Base-by-base conservation (phyloP, 768 basidiomycete species). In the Lanmaoa pseudosensibilis region DNA sequence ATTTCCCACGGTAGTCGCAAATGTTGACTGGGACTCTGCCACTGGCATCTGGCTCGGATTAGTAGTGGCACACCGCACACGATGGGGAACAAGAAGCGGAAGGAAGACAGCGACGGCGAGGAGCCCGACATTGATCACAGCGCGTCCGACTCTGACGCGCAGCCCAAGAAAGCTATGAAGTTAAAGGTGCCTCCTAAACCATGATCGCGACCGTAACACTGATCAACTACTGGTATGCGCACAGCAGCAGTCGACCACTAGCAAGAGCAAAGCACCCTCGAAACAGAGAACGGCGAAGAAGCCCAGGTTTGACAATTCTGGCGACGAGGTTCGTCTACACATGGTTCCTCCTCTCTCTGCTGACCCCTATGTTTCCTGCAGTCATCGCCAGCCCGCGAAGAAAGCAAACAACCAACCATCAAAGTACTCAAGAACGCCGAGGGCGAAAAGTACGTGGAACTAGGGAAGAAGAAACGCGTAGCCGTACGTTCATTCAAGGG, bases 401-500 rank as follows among this genome's bases (percentile, higher is more conserved):
- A 23, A 50, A 48, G 30, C 38, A 45, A 46, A 8, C 50, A 57
- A 18, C 5, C 33, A 12, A 44, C 43, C 12, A 39, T 60, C 34
- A 55, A 50, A 18, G 51, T 65, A 43, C 40, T 54, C 50, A 63
- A 61, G 52, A 68, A 59, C 11, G 33, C 60, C 0, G 70, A 73
- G 19, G 71, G 74, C 15, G 78, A 81, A 4, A 69, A 65, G 51
- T 91, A 82, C 57, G 65, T 90, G 40, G 83, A 88, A 33, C 65
- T 91, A 15, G 88, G 90, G 4, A 90, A 86, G 72, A 88, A 84
- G 66, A 85, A 80, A 69, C 84, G 87, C 6, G 87, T 77, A 3
- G 80, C 85, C 2, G 83, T 89, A 3, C 71, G 74, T 15, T 52
- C 45, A 61, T 81, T 80, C 72, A 81, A 81, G 68, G 79, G 80